Base-by-base conservation (phyloP, 441 rosid species). In the Capsella rubella region DNA sequence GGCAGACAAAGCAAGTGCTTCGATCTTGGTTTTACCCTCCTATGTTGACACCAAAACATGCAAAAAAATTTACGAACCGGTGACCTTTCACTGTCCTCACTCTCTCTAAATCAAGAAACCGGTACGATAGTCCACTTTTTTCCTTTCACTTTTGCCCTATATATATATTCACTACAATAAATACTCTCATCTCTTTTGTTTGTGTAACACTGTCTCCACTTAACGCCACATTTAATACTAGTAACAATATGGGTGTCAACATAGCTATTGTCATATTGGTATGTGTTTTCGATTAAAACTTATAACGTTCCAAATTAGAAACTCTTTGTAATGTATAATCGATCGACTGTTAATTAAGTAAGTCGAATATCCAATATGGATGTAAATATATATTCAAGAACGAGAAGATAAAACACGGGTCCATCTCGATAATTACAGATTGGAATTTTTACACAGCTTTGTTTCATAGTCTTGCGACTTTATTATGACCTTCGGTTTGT, bases 1-100 rank as follows among this genome's bases (percentile, higher is more conserved):
- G 39, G 63, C 76, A 77, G 80, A 77, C 76, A 77, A 42, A 65
- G 56, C 63, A 65, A 77, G 76, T 77, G 80, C 76, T 65, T 77
- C 72, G 52, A 71, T 64, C 64, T 58, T 65, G 35, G 58, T 51
- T 64, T 77, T 71, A 49, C 68, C 76, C 62, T 50, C n/a, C 50
- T 15, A 34, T 57, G 57, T 66, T 59, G 69, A 71, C 69, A 77
- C 73, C 39, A 58, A 77, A 65, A 67, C 58, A 77, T 77, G 69
- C 73, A 51, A 65, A 65, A 65, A 32, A 64, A 16, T 71, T 57
- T 7, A 64, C 18, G 72, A 71, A 62, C 59, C 58, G 58, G 11
- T 39, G 80, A 77, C 73, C 31, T 67, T 53, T 75, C 79, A 65
- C 64, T 65, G 72, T 8, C 45, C 18, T 47, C 35, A 31, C 76